Conservation (phyloP, 441 rosid genomes). For the Pelargonium myrrhifolium region DNA sequence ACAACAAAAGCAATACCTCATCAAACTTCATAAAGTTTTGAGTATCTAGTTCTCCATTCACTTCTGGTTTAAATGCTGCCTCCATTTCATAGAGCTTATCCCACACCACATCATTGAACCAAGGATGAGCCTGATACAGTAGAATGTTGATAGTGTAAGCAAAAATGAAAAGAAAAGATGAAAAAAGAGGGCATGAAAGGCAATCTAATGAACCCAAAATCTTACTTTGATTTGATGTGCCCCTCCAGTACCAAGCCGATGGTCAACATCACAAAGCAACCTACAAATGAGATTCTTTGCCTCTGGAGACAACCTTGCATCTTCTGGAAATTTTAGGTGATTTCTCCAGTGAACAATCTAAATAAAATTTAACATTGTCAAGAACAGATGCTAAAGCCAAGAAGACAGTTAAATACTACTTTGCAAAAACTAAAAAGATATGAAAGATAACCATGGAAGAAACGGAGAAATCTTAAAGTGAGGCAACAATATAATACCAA, state of each 20-base stretch:
- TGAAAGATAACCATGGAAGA: neutral
- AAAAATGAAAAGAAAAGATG: neutral
- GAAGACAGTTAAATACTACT: neutral
- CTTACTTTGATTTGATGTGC: constrained; percentile 82
- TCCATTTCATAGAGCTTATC: constrained; percentile 88
- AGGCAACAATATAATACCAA: neutral
- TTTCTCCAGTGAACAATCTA: constrained; percentile 95
- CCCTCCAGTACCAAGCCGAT: constrained; percentile 84
- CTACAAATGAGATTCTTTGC: constrained; percentile 88
- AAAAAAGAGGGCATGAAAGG: constrained; percentile 16
- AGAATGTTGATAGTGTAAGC: constrained; percentile 21
- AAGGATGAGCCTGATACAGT: constrained; percentile 76
- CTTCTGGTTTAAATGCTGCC: constrained; percentile 92
- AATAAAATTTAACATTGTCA: constrained; percentile 15
- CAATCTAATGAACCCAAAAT: constrained; percentile 12
- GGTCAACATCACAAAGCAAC: constrained; percentile 84
- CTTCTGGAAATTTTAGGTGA: constrained; percentile 83
- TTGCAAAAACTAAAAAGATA: neutral
- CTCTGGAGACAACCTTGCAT: constrained; percentile 53
- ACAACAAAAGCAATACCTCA: too few species aligned
- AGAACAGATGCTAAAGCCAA: neutral
- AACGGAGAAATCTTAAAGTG: neutral
- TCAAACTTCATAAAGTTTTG: constrained; percentile 97
- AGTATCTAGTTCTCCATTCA: constrained; percentile 88
- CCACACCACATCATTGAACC: constrained; percentile 82